Percentiles rank a stretch among this genome's conserved stretches.
phyloP scores from a whole-genome alignment of 495 filamentous ascomycete species.

The Hamigera avellanea region DNA sequence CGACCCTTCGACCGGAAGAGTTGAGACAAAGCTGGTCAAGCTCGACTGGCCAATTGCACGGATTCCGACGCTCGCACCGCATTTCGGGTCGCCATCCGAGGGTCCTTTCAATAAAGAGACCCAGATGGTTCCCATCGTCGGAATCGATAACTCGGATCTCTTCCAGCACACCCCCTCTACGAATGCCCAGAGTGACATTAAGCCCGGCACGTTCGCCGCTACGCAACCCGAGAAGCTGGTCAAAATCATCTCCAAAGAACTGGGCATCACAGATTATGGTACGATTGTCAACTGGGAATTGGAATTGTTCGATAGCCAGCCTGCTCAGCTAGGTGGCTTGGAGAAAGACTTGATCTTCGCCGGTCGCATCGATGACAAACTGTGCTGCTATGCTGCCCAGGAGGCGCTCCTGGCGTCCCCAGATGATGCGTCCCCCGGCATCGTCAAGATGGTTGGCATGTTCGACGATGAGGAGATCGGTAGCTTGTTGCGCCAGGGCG shows the following conservation, averaged over 20 bases:
- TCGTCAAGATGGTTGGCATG: constrained; percentile 76
- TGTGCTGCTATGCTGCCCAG: constrained; percentile 87
- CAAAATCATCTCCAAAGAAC: constrained; percentile 63
- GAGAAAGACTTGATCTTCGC: constrained; percentile 94
- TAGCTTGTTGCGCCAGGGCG: constrained; percentile 79
- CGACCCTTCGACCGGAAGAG: constrained; percentile 61
- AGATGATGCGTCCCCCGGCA: constrained; percentile 35
- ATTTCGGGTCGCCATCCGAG: constrained; percentile 72
- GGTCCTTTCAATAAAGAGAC: constrained; percentile 84
- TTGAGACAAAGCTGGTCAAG: constrained; percentile 73
- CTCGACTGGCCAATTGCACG: constrained; percentile 88
- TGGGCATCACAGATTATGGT: constrained; percentile 54
- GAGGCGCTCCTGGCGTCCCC: constrained; percentile 67
- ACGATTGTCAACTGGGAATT: constrained; percentile 92
- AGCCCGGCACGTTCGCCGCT: constrained; percentile 52
- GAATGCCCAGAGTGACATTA: constrained; percentile 17
- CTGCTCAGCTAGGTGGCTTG: constrained; percentile 71
- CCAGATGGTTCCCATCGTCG: constrained; percentile 88
- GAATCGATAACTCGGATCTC: constrained; percentile 64
- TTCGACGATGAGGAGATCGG: constrained; percentile 98
- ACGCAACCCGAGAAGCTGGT: constrained; percentile 80
- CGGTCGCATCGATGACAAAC: constrained; percentile 91
- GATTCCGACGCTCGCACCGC: constrained; percentile 85
- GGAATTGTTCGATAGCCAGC: constrained; percentile 89
- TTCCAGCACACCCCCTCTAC: constrained; percentile 13